These are phyloP conservation scores for Hanseniaspora opuntiae DNA, from an alignment of 805 yeast genomes.

Conservation along the genomic window DNA sequence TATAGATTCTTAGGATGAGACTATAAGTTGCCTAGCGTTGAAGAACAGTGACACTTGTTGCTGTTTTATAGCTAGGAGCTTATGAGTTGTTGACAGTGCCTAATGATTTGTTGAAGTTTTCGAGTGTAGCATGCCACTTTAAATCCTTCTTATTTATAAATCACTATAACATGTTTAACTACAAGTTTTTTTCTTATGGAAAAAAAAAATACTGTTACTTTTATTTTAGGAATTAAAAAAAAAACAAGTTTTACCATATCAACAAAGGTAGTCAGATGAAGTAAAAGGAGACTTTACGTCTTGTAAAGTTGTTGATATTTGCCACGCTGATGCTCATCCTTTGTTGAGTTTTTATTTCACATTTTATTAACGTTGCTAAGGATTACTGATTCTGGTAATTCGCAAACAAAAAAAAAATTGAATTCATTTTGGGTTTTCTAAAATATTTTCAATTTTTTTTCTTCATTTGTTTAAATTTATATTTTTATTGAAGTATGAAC, in stretches of 20 bases:
- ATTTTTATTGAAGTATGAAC: no score
- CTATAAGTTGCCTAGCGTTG: conserved; percentile 12
- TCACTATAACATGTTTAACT: background rate
- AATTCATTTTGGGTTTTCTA: no score
- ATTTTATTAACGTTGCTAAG: no score
- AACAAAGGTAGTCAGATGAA: background rate
- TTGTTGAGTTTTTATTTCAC: no score
- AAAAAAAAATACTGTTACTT: background rate
- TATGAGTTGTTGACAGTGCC: conserved; percentile 12
- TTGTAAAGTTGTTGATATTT: background rate
- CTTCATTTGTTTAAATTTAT: no score
- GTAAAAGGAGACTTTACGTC: background rate
- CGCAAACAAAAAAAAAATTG: no score
- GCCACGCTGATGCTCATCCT: background rate
- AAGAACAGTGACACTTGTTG: background rate
- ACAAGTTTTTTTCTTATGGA: background rate
- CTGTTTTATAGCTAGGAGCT: conserved; percentile 7
- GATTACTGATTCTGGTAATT: no score
- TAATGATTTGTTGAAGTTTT: conserved; percentile 11
- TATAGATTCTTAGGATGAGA: conserved; percentile 12
- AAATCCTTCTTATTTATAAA: background rate
- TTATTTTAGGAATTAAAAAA: background rate
- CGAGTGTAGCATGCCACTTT: background rate
- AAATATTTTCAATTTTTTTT: no score
- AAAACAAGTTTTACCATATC: background rate